phyloP scores from a whole-genome alignment of 805 yeast species.

The Myxozyma mucilagina region DNA sequence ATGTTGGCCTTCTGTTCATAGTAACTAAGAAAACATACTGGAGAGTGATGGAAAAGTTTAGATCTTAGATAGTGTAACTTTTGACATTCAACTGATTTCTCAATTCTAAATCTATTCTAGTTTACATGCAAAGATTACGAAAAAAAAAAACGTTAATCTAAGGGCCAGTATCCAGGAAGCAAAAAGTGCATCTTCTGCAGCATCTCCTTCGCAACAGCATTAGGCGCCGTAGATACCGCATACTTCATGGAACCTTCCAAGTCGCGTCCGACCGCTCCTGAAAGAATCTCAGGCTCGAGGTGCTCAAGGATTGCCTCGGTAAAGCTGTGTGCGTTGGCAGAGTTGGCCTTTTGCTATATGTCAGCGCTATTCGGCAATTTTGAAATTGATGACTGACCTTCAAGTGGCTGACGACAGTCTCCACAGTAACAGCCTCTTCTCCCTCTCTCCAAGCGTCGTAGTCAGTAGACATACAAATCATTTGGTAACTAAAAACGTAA shows the following conservation, averaged over 20 bases:
- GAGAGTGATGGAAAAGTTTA: no score
- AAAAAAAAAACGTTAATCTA: no score
- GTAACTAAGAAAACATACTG: no score
- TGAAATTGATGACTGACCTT: conserved; percentile 32
- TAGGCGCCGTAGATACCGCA: conserved; percentile 74
- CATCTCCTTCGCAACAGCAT: conserved; percentile 69
- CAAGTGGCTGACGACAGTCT: conserved; percentile 88
- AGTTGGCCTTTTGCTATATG: conserved; percentile 56
- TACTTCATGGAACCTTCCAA: conserved; percentile 75
- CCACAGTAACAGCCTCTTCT: conserved; percentile 98
- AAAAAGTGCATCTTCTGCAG: conserved; percentile 79
- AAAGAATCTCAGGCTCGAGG: conserved; percentile 59
- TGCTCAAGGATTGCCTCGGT: conserved; percentile 68
- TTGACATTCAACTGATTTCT: no score
- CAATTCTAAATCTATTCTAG: no score
- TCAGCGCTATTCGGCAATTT: not conserved
- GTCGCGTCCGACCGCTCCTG: conserved; percentile 66
- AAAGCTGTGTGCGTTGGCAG: conserved; percentile 77
- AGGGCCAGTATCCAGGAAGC: conserved; percentile 76
- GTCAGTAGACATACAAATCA: conserved; percentile 99
- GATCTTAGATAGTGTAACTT: no score
- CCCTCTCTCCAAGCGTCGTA: conserved; percentile 97
- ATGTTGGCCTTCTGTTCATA: no score
- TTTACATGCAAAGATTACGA: no score
- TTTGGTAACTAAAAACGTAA: conserved; percentile 63